Conservation (phyloP, 2,329 filamentous ascomycete species). For the Neocatenulostroma microsporum region DNA sequence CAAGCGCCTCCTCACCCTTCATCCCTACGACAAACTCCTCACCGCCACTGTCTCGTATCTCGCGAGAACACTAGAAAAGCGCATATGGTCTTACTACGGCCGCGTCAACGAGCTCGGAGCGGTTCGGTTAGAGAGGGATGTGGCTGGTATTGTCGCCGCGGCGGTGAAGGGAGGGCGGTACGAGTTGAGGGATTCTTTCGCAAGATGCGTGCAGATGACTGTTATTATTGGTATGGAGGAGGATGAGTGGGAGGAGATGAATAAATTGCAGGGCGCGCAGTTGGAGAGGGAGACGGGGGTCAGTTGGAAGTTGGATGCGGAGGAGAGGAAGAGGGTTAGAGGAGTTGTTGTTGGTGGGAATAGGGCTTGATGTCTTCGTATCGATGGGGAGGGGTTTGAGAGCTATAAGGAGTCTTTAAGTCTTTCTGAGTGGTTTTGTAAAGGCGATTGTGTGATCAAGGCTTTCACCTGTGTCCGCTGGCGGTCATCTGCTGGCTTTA, state of each 20-base stretch:
- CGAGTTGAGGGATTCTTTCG: conserved; percentile 67
- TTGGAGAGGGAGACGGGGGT: conserved; percentile 55
- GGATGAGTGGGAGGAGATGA: conserved; percentile 78
- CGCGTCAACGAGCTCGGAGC: conserved; percentile 75
- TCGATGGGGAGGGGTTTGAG: too few relatives aligned
- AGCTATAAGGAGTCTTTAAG: too few relatives aligned
- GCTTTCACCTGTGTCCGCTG: too few relatives aligned
- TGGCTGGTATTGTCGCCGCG: conserved; percentile 63
- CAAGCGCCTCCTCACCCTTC: conserved; percentile 70
- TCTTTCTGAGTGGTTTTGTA: too few relatives aligned
- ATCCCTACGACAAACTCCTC: conserved; percentile 68
- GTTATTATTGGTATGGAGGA: conserved; percentile 92
- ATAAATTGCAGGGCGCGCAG: conserved; percentile 38
- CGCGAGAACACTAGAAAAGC: conserved; percentile 72
- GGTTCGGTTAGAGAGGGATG: conserved; percentile 74
- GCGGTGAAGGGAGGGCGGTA: conserved; percentile 66
- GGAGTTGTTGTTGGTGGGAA: too few relatives aligned
- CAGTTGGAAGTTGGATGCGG: conserved; percentile 61
- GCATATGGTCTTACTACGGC: conserved; percentile 72
- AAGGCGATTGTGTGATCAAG: too few relatives aligned
- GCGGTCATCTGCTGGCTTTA: too few relatives aligned
- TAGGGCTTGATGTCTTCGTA: too few relatives aligned
- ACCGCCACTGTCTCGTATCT: conserved; percentile 67
- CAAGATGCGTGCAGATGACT: conserved; percentile 67
- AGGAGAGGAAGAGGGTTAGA: conserved; percentile 67